Base-by-base conservation (phyloP, 176 grass and related monocot species). In the Musa beccarii region DNA sequence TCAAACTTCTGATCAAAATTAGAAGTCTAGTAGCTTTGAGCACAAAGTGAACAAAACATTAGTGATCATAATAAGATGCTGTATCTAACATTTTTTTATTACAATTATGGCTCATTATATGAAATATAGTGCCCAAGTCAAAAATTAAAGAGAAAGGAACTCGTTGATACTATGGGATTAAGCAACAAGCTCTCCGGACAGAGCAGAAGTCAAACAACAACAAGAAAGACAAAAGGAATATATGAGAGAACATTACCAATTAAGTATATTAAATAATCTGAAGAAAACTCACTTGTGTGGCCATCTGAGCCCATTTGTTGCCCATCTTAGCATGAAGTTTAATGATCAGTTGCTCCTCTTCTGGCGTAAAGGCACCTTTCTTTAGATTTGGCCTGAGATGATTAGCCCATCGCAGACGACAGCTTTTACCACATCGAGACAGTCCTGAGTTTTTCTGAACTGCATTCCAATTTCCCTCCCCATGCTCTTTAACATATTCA, bases 301-400 rank as follows among this genome's bases (percentile, higher is more conserved):
- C 89, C 87, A 96, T 92, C 85, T 87, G 80, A 65, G 93, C 93
- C 92, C 92, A 96, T 83, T 92, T 96, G 81, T 92, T 96, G 28
- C 92, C 89, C 59, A 96, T 82, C 79, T 80, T 89, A 54, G 83
- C 74, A 76, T 96, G 92, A 68, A 96, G 89, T 85, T 92, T 85
- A 23, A 92, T 90, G 75, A 96, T 96, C 77, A 90, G 62, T 69
- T 86, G 74, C 79, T 90, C 87, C 82, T 96, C 93, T 66, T 90
- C 89, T 1, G 79, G 64, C 16, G 89, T 89, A 75, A 96, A 92
- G 52, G 87, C 87, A 9, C 87, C 93, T 74, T 96, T 92, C 75
- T 92, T 96, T 52, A 96, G 83, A 72, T 92, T 86, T 71, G 89
- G 89, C 76, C 89, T 85, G 22, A 96, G 89, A 72, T 96, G 93